Conservation (phyloP, 2,329 filamentous ascomycete genomes). For the Penicillium glabrum region DNA sequence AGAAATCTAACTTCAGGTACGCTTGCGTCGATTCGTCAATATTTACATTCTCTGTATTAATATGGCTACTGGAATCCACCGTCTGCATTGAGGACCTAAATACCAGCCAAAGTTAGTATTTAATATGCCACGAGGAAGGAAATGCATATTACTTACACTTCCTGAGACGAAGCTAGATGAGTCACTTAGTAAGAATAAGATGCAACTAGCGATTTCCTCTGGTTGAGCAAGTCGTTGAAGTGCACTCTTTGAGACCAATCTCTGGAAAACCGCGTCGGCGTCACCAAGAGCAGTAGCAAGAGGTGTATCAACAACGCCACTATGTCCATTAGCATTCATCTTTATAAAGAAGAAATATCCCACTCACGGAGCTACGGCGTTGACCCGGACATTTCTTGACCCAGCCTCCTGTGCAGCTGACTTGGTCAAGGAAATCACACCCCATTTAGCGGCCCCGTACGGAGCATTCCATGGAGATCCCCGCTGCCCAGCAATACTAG, state of each 20-base stretch:
- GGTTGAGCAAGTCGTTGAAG: background rate
- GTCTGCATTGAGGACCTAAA: background rate
- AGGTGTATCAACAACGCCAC: background rate
- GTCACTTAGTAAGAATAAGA: background rate
- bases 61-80: background rate
- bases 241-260: background rate
- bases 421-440: background rate
- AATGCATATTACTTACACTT: background rate
- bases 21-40: background rate
- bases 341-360: accelerated
- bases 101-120: background rate
- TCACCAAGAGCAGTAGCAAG: background rate
- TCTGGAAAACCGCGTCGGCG: background rate
- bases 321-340: background rate
- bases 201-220: background rate
- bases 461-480: background rate
- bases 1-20: background rate
- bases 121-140: background rate
- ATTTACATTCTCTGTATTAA: background rate
- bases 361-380: background rate
- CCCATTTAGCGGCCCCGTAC: background rate
- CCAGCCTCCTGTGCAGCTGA: background rate
- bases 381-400: background rate
- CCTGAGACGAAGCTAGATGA: background rate
- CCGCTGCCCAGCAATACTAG: background rate